Conservation (phyloP, 192 early-diverging fungal genomes). For the Mortierella claussenii region DNA sequence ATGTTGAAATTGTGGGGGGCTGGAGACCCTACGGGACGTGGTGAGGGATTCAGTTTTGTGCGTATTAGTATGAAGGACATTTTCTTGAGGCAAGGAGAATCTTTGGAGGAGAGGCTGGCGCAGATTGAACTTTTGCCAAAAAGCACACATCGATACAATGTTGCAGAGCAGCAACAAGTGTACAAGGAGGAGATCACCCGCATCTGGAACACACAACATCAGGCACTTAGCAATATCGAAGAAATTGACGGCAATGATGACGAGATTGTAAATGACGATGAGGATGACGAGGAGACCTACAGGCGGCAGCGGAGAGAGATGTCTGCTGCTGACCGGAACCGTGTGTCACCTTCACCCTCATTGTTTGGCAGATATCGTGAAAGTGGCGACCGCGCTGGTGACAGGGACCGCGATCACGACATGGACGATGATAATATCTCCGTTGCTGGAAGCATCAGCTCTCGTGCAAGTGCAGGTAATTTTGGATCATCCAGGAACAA, state of each 20-base stretch:
- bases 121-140: constrained; percentile 85
- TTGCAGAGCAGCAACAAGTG: constrained; percentile 95
- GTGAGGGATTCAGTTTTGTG: constrained; percentile 98
- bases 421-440: constrained; percentile 66
- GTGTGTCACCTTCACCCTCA: constrained; percentile 47
- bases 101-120: constrained; percentile 84
- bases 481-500: constrained; percentile 65
- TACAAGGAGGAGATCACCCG: constrained; percentile 93
- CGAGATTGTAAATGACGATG: constrained; percentile 65
- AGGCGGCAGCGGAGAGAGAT: constrained; percentile 29
- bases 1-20: constrained; percentile 95
- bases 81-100: constrained; percentile 88
- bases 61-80: constrained; percentile 98
- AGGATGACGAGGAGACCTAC: constrained; percentile 58
- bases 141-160: constrained; percentile 84
- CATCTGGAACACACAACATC: constrained; percentile 93
- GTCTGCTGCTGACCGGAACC: constrained; percentile 29
- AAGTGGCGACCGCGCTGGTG: constrained; percentile 34
- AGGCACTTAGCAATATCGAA: constrained; percentile 66
- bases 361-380: constrained; percentile 48
- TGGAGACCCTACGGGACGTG: constrained; percentile 96
- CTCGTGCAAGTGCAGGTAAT: constrained; percentile 62
- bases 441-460: constrained; percentile 62
- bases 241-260: constrained; percentile 64
- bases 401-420: constrained; percentile 43